Conservation (phyloP, 495 filamentous ascomycete genomes). For the Penicillium alfredii region DNA sequence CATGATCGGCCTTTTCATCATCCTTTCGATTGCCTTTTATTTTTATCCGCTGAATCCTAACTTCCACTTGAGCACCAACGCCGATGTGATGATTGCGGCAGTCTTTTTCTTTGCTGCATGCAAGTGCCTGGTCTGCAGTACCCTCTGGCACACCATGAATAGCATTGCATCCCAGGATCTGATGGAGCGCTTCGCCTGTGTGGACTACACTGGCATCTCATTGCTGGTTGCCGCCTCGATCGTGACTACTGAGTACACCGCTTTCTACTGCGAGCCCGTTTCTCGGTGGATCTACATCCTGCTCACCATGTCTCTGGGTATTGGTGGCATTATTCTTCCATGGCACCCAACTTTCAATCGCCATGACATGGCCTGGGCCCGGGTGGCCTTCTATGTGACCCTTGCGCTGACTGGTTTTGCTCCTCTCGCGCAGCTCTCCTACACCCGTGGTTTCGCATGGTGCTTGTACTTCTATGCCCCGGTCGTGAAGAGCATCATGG, state of each 20-base stretch:
- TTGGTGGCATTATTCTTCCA: constrained; percentile 85
- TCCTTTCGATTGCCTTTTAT: constrained; percentile 89
- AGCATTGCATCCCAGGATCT: constrained; percentile 82
- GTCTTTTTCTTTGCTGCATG: constrained; percentile 96
- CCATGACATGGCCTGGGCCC: constrained; percentile 81
- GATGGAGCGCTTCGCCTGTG: constrained; percentile 94
- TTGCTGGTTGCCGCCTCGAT: constrained; percentile 94
- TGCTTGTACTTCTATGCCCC: constrained; percentile 85
- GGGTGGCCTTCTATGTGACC: constrained; percentile 86
- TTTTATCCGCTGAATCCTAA: constrained; percentile 86
- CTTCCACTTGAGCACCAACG: constrained; percentile 77
- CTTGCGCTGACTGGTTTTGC: constrained; percentile 88
- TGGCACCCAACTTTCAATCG: constrained; percentile 98
- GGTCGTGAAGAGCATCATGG: constrained; percentile 72
- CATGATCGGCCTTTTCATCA: constrained; percentile 75
- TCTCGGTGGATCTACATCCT: constrained; percentile 84
- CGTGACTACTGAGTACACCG: constrained; percentile 97
- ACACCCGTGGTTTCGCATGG: constrained; percentile 67
- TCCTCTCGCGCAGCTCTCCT: constrained; percentile 74
- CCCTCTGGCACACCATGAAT: constrained; percentile 98
- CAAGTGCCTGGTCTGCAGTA: constrained; percentile 92
- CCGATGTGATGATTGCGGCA: constrained; percentile 82
- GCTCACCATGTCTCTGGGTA: constrained; percentile 71
- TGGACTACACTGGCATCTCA: constrained; percentile 98
- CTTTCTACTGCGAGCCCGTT: constrained; percentile 93